Conservation (phyloP, 768 basidiomycete genomes). For the Boletus fagicola region DNA sequence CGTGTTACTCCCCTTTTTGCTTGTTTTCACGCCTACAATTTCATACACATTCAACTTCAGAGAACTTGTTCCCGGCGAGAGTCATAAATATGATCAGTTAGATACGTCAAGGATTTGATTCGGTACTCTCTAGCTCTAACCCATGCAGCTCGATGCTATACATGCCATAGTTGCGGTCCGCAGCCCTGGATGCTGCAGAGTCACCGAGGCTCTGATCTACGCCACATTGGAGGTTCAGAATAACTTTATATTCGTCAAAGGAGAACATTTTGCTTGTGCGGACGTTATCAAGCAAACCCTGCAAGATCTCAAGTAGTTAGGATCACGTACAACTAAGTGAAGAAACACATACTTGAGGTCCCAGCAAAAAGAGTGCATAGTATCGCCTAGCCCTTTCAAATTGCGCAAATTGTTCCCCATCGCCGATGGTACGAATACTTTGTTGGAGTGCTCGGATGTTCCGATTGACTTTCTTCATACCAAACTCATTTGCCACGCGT, state of each 20-base stretch:
- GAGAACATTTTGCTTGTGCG: conserved; percentile 62
- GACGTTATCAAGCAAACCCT: conserved; percentile 79
- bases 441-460: conserved; percentile 93
- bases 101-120: conserved; percentile 30
- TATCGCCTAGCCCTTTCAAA: conserved; percentile 78
- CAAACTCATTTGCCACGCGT: conserved; percentile 64
- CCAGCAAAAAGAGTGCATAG: conserved; percentile 72
- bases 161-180: conserved; percentile 76
- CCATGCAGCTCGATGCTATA: conserved; percentile 90
- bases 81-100: conserved; percentile 14
- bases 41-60: neutral
- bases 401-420: conserved; percentile 57
- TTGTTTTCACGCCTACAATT: neutral
- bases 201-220: conserved; percentile 63
- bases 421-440: conserved; percentile 74
- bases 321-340: neutral
- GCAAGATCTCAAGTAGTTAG: conserved; percentile 1
- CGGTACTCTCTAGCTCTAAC: conserved; percentile 57
- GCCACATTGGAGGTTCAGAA: conserved; percentile 87
- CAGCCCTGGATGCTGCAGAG: conserved; percentile 47
- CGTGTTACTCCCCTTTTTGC: neutral
- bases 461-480: conserved; percentile 82
- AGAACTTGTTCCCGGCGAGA: neutral
- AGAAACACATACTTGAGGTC: conserved; percentile 61
- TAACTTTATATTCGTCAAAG: conserved; percentile 91